These are phyloP conservation scores for Picea abies DNA, from an alignment of 83 land plant genomes.

Conservation along the genomic window DNA sequence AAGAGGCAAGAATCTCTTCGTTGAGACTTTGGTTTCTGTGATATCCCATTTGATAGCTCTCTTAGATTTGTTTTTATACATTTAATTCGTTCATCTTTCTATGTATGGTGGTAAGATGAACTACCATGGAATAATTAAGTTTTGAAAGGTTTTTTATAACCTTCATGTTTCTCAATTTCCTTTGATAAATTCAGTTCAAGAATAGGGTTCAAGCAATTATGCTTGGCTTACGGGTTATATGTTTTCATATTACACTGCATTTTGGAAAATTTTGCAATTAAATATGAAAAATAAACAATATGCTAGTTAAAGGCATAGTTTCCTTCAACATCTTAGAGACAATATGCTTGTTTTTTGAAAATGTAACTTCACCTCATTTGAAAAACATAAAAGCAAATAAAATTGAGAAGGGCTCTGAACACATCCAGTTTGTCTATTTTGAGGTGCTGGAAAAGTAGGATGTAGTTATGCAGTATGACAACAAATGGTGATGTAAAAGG, in stretches of 20 bases:
- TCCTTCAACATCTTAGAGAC: too few species aligned
- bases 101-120: not conserved
- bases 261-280: too few species aligned
- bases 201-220: not conserved
- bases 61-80: not conserved
- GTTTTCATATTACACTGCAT: not conserved
- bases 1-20: not conserved
- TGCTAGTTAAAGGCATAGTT: too few species aligned
- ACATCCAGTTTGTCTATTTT: slow-evolving; percentile 35
- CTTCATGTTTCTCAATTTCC: not conserved
- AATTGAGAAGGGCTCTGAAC: too few species aligned
- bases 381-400: too few species aligned
- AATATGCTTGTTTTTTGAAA: too few species aligned
- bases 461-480: too few species aligned
- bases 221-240: not conserved
- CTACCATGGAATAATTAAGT: not conserved
- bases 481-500: too few species aligned
- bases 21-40: not conserved
- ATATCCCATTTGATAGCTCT: not conserved
- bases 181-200: not conserved
- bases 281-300: too few species aligned
- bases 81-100: not conserved
- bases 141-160: not conserved
- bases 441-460: slow-evolving; percentile 63
- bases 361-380: too few species aligned